phyloP scores from a whole-genome alignment of 768 basidiomycete species.

The Tubosaeta sp. region DNA sequence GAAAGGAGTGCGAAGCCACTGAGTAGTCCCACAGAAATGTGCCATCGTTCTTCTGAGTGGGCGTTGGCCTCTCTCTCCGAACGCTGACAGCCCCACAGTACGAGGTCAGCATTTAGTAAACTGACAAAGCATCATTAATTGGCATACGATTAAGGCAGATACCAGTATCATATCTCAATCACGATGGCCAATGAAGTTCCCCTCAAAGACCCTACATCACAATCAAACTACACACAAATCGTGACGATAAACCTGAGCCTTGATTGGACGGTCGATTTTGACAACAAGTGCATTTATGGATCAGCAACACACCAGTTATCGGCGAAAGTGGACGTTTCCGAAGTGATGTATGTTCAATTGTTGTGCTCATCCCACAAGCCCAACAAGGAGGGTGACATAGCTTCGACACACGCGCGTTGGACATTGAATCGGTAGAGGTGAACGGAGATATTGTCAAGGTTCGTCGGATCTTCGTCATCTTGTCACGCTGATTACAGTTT shows the following conservation, averaged over 20 bases:
- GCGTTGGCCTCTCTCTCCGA: too few relatives aligned
- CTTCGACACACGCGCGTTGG: slow-evolving; percentile 51
- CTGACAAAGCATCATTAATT: too few relatives aligned
- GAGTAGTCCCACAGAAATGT: too few relatives aligned
- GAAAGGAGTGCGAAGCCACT: too few relatives aligned
- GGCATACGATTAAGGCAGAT: too few relatives aligned
- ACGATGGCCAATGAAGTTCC: slow-evolving; percentile 16
- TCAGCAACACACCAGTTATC: slow-evolving; percentile 42
- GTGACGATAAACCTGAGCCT: slow-evolving; percentile 46
- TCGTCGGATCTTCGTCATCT: slow-evolving; percentile 16
- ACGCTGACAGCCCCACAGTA: too few relatives aligned
- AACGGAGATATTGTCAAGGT: slow-evolving; percentile 44
- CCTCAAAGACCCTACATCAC: slow-evolving; percentile 40
- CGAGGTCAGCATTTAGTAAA: too few relatives aligned
- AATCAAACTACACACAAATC: slow-evolving; percentile 55
- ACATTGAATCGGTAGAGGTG: slow-evolving; percentile 52
- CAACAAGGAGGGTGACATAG: slow-evolving; percentile 20
- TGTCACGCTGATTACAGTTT: not conserved
- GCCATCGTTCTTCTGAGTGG: too few relatives aligned
- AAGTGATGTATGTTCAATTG: slow-evolving; percentile 37
- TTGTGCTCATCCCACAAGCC: not conserved
- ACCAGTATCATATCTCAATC: not conserved
- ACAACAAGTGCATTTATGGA: slow-evolving; percentile 42
- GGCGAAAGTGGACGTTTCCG: slow-evolving; percentile 35
- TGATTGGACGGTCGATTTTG: slow-evolving; percentile 58